Conservation (phyloP, 148 eudicot genomes). For the Camellia lanceoleosa region DNA sequence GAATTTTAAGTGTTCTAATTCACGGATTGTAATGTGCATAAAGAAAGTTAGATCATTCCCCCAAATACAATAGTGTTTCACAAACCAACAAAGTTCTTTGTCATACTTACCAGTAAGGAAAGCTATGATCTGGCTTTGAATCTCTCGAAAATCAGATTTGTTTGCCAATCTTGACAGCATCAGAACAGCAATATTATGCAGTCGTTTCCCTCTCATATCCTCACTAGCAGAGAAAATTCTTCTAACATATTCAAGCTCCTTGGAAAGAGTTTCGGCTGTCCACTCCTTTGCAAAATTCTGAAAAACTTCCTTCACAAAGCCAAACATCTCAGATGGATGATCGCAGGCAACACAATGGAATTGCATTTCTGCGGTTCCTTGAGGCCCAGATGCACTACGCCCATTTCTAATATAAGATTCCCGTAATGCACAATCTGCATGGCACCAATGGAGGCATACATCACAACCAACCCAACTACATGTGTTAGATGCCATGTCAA, state of each 20-base stretch:
- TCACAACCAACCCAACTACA: constrained; percentile 99
- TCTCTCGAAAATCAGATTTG: constrained; percentile 54
- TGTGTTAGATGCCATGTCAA: constrained; percentile 89
- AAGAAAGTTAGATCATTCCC: background rate
- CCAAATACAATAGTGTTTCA: background rate
- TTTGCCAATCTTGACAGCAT: constrained; percentile 58
- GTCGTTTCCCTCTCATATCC: constrained; percentile 69
- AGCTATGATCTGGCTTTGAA: constrained; percentile 53
- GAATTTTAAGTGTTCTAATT: background rate
- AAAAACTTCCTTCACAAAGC: constrained; percentile 95
- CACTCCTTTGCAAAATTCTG: constrained; percentile 72
- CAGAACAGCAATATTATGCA: constrained; percentile 62
- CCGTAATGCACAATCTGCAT: constrained; percentile 83
- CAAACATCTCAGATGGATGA: constrained; percentile 98
- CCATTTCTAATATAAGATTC: constrained; percentile 80
- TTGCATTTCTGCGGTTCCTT: constrained; percentile 77
- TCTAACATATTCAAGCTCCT: constrained; percentile 83
- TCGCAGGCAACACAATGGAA: constrained; percentile 93
- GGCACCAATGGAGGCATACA: constrained; percentile 96
- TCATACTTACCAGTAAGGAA: constrained; percentile 59
- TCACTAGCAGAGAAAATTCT: constrained; percentile 72
- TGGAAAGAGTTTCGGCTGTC: constrained; percentile 62
- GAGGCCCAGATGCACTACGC: constrained; percentile 49
- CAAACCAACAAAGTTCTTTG: background rate
- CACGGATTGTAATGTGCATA: background rate